Evolutionary conservation across 176 grass and related monocot species (phyloP), one percentile per base, ranked within the genome.

Genomic region (Oryza rufipogon): DNA sequence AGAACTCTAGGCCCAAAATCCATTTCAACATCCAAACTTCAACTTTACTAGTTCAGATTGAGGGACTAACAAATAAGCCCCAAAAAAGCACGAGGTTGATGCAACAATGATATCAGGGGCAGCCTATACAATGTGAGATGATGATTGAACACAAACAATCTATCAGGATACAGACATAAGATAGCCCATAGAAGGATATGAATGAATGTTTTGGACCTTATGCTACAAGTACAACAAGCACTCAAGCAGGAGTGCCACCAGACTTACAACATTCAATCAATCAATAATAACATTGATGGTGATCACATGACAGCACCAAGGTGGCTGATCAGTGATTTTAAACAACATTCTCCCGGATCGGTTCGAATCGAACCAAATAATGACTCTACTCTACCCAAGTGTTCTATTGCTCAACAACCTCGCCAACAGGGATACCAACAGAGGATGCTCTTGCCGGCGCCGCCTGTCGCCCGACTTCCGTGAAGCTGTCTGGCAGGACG

Each of bases 401-500:
- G 7, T 47, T 4, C 0, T 68, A 87, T 30, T 76, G 52, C 71
- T 91, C 89, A 4, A 87, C 77, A 0, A 91, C 85, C 23, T 91
- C 85, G 0, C 89, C 81, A 9, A 58, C 77, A 66, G 88, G 78
- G 19, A 49, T 86, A 2, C 77, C 47, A 4, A 67, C 69, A 1
- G 74, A 34, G 15, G 73, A 83, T 4, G 76, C 81, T 17, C 78
- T 66, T 1, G 12, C 71, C 0, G 20, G 30, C 1, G 19, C 79
- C 0, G 12, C 52, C 0, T 48, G n/a, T 11, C 17, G 85, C 0
- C 71, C 81, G 0, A 81, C 12, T 1, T 25, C 25, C 1, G 49
- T 83, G 39, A 88, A 92, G 42, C 83, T 88, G 4, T 69, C 39
- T 5, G 90, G 86, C 20, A 91, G 82, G 11, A 13, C 22, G 7